Evolutionary conservation across 306 rosid genomes (phyloP), one percentile per base, ranked within the genome.

Genomic region (Alnus glutinosa): DNA sequence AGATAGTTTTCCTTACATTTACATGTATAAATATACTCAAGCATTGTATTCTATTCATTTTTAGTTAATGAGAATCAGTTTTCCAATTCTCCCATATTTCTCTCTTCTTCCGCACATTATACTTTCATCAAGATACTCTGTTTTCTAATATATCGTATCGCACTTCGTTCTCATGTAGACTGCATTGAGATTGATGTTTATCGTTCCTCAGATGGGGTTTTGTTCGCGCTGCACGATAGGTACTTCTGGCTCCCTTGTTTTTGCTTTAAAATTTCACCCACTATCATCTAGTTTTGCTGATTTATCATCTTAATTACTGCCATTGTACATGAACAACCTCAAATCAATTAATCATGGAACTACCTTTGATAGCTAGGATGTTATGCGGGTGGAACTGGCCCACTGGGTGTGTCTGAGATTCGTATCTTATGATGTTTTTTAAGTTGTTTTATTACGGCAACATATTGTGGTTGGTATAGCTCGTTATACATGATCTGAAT

Each of bases 141-240:
- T 23, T 23, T 23, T 23, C 28, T 23, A 23, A 23, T 23, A 23
- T 94, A 92, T 83, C 76, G 12, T 70, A 81, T 75, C 36, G 98
- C 97, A 55, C 84, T 94, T 78, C 76, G 34, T 46, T 87, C 96
- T 84, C 86, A 80, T 67, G 96, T 86, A 3, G 96, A 94, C 70
- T 94, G 98, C 76, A 77, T 94, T 46, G 98, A 94, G 92, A 91
- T 94, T 75, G 98, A 94, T 16, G 96, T 90, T 13, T 94, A 97
- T 87, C 97, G 97, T 50, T 92, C 98, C 84, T 86, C 84, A 1
- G 97, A 94, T 74, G 94, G 97, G 59, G 83, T 90, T 71, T 75
- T 94, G 83, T 88, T 94, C 54, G 96, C 98, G n/a, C 92, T 92
- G 32, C 98, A 94, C 77, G 98, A 94, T 71, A 92, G 97, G 98